Base-by-base conservation (phyloP, 352 stramenopile species). In the Pythium rhizo-oryzae region DNA sequence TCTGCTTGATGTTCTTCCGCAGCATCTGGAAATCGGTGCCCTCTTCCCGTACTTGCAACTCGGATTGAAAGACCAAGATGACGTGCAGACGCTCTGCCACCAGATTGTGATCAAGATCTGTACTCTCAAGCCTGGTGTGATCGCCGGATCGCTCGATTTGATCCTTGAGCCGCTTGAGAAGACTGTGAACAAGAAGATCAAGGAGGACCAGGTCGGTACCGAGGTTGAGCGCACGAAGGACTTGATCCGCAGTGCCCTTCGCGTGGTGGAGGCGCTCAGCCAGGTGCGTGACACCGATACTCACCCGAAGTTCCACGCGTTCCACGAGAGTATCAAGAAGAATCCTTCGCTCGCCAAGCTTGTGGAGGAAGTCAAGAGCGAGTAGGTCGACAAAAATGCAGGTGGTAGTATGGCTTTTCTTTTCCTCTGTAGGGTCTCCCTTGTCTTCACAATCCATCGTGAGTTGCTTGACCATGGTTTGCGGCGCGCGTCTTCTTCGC, bases 81-180 rank as follows among this genome's bases (percentile, higher is more conserved):
- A 99, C 72, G 90, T 99, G 35, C 94, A 99, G 69, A 91, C 99
- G 72, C 87, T 99, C 33, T 96, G 88, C 58, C 97, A 99, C 76
- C 96, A 99, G 61, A 98, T 99, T 78, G 75, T 99, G 25, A 92
- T 98, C 46, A 98, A 98, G 69, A 96, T 99, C 67, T 98, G 91
- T 70, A 64, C 71, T 21, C 71, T 95, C 53, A 86, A 92, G 67
- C 83, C 90, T 52, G 87, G 81, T 30, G 81, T 86, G 24, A 77
- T 99, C 35, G 84, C 97, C 13, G 82, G 85, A 25, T 84, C 91
- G 13, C 75, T 98, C 39, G 91, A 98, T 66, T 74, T 88, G 39
- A 90, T 99, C 66, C 71, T 99, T 5, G 91, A 97, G 54, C 84
- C 94, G 16, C 75, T 99, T 28, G 93, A 99, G 57, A 99, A 98